Conservation (phyloP, 345 rosid genomes). For the Rhizophora mangle region DNA sequence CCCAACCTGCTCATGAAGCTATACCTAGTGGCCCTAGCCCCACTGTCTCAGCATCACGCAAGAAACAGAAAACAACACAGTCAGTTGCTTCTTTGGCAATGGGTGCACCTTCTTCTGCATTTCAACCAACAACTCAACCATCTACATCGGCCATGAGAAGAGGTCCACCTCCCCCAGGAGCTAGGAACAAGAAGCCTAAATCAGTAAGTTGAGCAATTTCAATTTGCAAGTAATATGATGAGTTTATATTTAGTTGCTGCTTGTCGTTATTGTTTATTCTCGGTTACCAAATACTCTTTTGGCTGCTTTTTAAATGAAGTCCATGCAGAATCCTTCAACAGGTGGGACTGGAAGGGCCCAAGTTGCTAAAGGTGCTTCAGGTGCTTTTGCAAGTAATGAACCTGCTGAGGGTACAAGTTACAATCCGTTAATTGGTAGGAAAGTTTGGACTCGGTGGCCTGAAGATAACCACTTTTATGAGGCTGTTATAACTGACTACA, state of each 20-base stretch:
- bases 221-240: neutral
- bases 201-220: slow-evolving; percentile 51
- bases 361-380: slow-evolving; percentile 46
- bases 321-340: slow-evolving; percentile 63
- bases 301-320: slow-evolving; percentile 47
- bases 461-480: slow-evolving; percentile 85
- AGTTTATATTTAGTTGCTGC: neutral
- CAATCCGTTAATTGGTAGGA: slow-evolving; percentile 73
- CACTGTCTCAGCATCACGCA: slow-evolving; percentile 78
- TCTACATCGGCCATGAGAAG: slow-evolving; percentile 73
- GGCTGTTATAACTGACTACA: slow-evolving; percentile 79
- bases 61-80: slow-evolving; percentile 80
- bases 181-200: slow-evolving; percentile 77
- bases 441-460: slow-evolving; percentile 99
- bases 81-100: slow-evolving; percentile 72
- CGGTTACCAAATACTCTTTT: slow-evolving; percentile 19
- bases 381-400: slow-evolving; percentile 52
- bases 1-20: slow-evolving; percentile 63
- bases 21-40: slow-evolving; percentile 90
- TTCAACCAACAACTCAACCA: slow-evolving; percentile 75
- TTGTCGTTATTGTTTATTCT: slow-evolving; percentile 8
- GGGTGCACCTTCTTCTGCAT: slow-evolving; percentile 72
- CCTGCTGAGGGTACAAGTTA: slow-evolving; percentile 58
- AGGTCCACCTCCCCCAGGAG: slow-evolving; percentile 65
- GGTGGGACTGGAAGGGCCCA: slow-evolving; percentile 65